These are phyloP conservation scores for Volvox carteri DNA, from an alignment of 163 green algal genomes.

Conservation along the genomic window DNA sequence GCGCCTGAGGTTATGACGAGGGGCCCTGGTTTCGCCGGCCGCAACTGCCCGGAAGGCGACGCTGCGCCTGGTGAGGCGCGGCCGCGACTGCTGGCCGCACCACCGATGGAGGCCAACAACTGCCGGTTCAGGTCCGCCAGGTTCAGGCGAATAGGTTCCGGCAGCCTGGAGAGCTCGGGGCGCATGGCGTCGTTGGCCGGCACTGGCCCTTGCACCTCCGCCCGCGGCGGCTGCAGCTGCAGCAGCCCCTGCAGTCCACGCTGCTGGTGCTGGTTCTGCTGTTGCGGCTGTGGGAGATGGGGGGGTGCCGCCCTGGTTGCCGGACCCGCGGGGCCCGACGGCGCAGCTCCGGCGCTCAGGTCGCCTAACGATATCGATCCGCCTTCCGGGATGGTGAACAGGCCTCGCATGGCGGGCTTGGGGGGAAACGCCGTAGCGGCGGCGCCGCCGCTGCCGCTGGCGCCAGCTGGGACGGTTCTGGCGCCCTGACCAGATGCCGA, in stretches of 20 bases:
- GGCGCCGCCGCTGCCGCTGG: neutral
- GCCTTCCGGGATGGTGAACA: conserved; percentile 36
- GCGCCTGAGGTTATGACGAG: neutral
- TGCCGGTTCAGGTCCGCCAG: conserved; percentile 49
- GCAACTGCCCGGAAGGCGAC: neutral
- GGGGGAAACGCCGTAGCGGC: too few species aligned
- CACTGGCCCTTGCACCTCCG: too few species aligned
- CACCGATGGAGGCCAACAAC: neutral
- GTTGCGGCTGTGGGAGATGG: neutral
- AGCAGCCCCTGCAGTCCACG: neutral
- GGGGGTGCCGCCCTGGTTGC: neutral
- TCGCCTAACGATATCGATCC: neutral
- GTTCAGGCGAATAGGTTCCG: conserved; percentile 3
- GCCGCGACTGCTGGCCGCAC: neutral
- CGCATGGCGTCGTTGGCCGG: too few species aligned
- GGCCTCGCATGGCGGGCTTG: neutral
- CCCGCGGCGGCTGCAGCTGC: too few species aligned
- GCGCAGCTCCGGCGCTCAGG: neutral
- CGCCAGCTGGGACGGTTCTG: too few species aligned
- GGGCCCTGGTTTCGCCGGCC: conserved; percentile 18
- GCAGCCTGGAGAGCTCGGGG: neutral
- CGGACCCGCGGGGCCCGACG: neutral
- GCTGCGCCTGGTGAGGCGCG: neutral
- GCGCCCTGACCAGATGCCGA: too few species aligned
- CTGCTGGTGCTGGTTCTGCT: neutral